Conservation (phyloP, 1,139 yeast genomes). For the Torulaspora pretoriensis region DNA sequence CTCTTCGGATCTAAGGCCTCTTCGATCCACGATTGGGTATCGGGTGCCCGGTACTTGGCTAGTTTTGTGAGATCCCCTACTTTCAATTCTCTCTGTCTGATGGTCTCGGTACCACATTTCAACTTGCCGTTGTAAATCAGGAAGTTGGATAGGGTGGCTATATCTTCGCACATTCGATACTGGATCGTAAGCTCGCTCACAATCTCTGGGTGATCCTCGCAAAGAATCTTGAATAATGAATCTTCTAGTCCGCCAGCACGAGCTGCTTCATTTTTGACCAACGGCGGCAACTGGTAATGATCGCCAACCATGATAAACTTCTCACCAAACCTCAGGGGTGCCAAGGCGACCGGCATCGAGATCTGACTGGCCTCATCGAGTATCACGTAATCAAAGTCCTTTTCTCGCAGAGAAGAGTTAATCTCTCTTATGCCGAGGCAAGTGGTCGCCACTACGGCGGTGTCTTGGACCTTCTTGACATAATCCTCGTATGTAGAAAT, state of each 20-base stretch:
- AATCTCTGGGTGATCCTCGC: conserved; percentile 66
- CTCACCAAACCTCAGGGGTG: conserved; percentile 75
- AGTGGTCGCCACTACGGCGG: conserved; percentile 83
- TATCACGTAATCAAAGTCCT: conserved; percentile 83
- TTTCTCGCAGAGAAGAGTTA: conserved; percentile 44
- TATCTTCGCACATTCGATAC: conserved; percentile 88
- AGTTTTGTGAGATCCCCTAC: conserved; percentile 41
- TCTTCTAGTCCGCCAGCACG: conserved; percentile 61
- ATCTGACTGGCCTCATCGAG: conserved; percentile 97
- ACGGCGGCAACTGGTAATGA: conserved; percentile 85
- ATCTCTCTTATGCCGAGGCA: conserved; percentile 72
- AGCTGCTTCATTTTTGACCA: conserved; percentile 60
- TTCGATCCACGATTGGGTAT: conserved; percentile 42
- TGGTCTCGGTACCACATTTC: conserved; percentile 65
- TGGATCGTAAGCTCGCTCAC: conserved; percentile 75
- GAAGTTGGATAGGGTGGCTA: conserved; percentile 76
- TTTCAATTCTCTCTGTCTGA: conserved; percentile 52
- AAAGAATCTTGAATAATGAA: conserved; percentile 70
- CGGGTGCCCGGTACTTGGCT: conserved; percentile 10
- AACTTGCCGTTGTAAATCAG: conserved; percentile 72
- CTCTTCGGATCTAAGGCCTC: conserved; percentile 45
- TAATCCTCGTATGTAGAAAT: conserved; percentile 47
- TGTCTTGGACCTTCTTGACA: conserved; percentile 44
- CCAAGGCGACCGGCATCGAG: conserved; percentile 83
- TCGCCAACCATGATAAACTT: conserved; percentile 91